Evolutionary conservation across 495 filamentous ascomycete species (phyloP).

Genomic region (Cercophora sp.): DNA sequence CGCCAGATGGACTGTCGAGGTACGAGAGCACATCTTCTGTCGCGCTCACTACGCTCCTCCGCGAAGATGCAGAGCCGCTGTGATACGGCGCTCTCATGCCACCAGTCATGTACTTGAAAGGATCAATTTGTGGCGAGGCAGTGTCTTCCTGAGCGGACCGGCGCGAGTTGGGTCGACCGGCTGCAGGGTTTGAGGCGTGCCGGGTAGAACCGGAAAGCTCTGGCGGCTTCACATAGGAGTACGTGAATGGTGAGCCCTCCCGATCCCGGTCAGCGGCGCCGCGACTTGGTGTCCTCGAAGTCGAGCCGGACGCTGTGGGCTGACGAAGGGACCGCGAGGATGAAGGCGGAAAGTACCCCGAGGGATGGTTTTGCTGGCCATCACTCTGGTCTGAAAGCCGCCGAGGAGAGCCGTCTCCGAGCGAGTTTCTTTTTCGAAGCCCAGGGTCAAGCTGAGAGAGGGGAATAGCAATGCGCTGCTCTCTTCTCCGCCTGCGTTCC

Average conservation of each 20-base stretch:
- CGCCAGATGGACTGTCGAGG: neutral
- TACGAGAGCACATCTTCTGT: slow-evolving; percentile 1
- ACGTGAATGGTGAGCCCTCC: slow-evolving; percentile 40
- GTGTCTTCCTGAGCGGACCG: slow-evolving; percentile 1
- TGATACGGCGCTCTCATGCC: slow-evolving; percentile 30
- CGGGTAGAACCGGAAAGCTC: slow-evolving; percentile 15
- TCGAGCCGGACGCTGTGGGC: slow-evolving; percentile 29
- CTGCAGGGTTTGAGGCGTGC: slow-evolving; percentile 31
- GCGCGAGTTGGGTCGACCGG: slow-evolving; percentile 21
- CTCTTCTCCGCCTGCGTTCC: slow-evolving; percentile 31
- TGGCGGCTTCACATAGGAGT: slow-evolving; percentile 32
- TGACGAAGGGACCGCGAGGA: slow-evolving; percentile 27
- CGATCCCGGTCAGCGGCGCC: slow-evolving; percentile 22
- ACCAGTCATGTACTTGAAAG: slow-evolving; percentile 40
- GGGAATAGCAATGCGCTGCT: slow-evolving; percentile 39
- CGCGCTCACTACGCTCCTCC: slow-evolving; percentile 12
- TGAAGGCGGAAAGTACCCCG: slow-evolving; percentile 39
- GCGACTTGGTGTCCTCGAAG: slow-evolving; percentile 23
- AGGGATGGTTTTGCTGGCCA: slow-evolving; percentile 28
- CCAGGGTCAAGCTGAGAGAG: slow-evolving; percentile 35
- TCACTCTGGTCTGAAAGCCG: slow-evolving; percentile 6
- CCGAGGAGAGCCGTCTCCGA: slow-evolving; percentile 14
- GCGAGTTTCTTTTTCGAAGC: slow-evolving; percentile 16
- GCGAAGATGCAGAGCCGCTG: slow-evolving; percentile 14
- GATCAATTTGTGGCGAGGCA: slow-evolving; percentile 22